Conservation (phyloP, 768 basidiomycete genomes). For the Sutorius australiensis region DNA sequence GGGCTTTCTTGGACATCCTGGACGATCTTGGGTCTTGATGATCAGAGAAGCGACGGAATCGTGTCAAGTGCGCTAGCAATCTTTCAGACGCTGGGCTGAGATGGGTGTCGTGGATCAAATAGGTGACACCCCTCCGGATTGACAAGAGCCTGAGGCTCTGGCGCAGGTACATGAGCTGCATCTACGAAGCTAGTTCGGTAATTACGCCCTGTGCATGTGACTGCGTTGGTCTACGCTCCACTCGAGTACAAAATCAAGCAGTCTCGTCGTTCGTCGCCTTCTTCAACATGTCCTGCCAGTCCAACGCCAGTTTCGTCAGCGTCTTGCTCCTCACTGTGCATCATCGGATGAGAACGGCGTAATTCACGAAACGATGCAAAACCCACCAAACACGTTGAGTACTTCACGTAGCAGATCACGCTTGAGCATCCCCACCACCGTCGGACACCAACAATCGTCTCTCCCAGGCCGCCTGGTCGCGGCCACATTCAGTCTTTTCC, state of each 20-base stretch:
- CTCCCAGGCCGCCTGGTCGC: constrained; percentile 58
- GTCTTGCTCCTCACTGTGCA: constrained; percentile 67
- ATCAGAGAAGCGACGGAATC: not conserved
- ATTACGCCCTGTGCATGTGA: not conserved
- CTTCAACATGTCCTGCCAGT: constrained; percentile 81
- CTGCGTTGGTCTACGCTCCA: not conserved
- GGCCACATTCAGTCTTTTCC: not conserved
- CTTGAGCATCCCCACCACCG: constrained; percentile 67
- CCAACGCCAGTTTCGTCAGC: constrained; percentile 65
- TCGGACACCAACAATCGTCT: constrained; percentile 63
- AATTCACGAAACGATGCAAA: not conserved
- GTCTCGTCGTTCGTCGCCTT: constrained; percentile 53
- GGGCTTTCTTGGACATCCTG: constrained; percentile 40
- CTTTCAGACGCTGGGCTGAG: not conserved
- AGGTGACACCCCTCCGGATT: not conserved
- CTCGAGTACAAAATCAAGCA: constrained; percentile 4
- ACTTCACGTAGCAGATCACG: constrained; percentile 84
- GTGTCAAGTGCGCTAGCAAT: not conserved
- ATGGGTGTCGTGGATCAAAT: constrained; percentile 1
- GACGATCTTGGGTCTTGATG: not conserved
- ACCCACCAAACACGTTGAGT: constrained; percentile 70
- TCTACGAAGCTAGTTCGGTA: not conserved
- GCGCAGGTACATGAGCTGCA: not conserved
- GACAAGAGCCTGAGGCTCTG: not conserved
- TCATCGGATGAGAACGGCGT: constrained; percentile 4